Evolutionary conservation across 805 yeast genomes (phyloP).

Genomic region (Hanseniaspora occidentalis): DNA sequence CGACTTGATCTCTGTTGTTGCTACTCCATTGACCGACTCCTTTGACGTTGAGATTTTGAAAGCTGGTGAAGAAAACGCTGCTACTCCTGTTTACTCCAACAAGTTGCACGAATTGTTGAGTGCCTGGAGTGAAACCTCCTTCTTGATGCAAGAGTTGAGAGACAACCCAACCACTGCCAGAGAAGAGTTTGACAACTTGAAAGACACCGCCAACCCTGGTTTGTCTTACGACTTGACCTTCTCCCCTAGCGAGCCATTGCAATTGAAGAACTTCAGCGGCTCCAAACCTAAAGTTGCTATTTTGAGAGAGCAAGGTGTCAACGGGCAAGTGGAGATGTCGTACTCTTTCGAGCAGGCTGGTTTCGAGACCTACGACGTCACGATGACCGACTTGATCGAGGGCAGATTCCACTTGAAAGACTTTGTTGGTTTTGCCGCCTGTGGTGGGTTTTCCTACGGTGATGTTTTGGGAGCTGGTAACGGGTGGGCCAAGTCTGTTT

Average conservation of each 20-base stretch:
- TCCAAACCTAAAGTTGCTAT: conserved; percentile 85
- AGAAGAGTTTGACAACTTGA: conserved; percentile 66
- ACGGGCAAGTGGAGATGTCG: conserved; percentile 97
- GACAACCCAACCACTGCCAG: conserved; percentile 88
- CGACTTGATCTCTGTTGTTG: conserved; percentile 48
- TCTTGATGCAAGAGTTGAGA: conserved; percentile 79
- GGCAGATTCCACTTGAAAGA: conserved; percentile 62
- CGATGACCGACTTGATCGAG: conserved; percentile 81
- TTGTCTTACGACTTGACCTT: conserved; percentile 68
- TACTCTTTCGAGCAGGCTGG: conserved; percentile 94
- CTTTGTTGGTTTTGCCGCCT: conserved; percentile 91
- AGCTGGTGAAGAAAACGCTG: conserved; percentile 13
- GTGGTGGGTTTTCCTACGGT: conserved; percentile 98
- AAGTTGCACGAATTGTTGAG: conserved; percentile 66
- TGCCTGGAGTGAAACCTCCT: conserved; percentile 80
- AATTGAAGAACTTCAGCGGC: conserved; percentile 8
- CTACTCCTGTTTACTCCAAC: conserved; percentile 35
- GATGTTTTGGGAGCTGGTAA: conserved; percentile 98
- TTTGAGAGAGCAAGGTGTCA: conserved; percentile 96
- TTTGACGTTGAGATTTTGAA: conserved; percentile 22
- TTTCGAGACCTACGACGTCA: conserved; percentile 86
- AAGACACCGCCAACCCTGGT: conserved; percentile 85
- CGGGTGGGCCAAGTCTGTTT: conserved; percentile 97
- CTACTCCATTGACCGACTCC: conserved; percentile 44
- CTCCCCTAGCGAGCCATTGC: conserved; percentile 39